phyloP scores from a whole-genome alignment of 345 rosid species.

The Capsella bursapastoris region DNA sequence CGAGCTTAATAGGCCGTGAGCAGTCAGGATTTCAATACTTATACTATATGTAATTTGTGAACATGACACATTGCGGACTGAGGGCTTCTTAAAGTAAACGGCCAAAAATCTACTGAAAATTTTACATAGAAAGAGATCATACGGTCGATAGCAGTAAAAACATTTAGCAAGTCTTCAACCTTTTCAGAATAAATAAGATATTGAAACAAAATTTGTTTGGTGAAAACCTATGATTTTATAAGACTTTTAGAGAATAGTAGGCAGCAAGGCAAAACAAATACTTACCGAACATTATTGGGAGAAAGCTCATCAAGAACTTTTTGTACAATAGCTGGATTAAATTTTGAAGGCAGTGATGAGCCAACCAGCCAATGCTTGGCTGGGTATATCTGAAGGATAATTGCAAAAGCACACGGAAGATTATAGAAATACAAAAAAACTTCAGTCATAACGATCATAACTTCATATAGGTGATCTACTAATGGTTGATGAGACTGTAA shows the following conservation, averaged over 20 bases:
- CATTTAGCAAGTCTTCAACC: neutral
- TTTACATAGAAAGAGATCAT: neutral
- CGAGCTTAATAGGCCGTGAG: neutral
- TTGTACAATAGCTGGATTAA: slow-evolving; percentile 58
- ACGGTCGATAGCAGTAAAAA: neutral
- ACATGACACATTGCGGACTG: neutral
- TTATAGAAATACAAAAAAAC: neutral
- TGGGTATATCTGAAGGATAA: slow-evolving; percentile 61
- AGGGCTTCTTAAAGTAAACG: slow-evolving; percentile 5
- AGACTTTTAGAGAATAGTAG: neutral
- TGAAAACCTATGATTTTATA: neutral
- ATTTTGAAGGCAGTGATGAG: slow-evolving; percentile 73
- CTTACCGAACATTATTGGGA: slow-evolving; percentile 64
- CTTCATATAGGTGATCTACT: slow-evolving; percentile 11
- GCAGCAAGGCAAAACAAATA: slow-evolving; percentile 16
- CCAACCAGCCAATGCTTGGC: slow-evolving; percentile 86
- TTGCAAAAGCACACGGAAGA: slow-evolving; percentile 11
- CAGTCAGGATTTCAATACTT: neutral
- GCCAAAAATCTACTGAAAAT: neutral
- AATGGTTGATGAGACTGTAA: slow-evolving; percentile 24
- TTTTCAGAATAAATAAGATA: neutral
- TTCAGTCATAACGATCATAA: neutral
- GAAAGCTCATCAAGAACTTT: slow-evolving; percentile 66
- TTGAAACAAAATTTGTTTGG: neutral
- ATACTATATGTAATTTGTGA: slow-evolving; percentile 5